Base-by-base conservation (phyloP, 192 early-diverging fungal genomes). In the Linnemannia schmuckeri region DNA sequence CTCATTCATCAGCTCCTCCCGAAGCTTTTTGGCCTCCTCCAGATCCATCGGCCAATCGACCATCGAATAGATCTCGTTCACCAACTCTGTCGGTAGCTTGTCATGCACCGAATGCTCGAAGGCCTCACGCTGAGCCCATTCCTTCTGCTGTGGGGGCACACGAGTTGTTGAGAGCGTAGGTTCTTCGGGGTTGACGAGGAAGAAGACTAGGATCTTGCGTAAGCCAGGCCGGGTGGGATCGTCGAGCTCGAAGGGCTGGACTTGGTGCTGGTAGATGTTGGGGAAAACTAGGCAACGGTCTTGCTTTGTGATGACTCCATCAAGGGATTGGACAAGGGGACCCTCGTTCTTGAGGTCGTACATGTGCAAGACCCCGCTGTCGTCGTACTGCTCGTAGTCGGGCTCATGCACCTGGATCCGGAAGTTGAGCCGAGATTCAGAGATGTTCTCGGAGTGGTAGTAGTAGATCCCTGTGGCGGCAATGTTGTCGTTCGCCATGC, bases 241-340 rank as follows among this genome's bases (percentile, higher is more conserved):
- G 3, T 71, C 83, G 33, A 96, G 89, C 73, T 88, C 78, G 77
- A 97, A 95, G 3, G 90, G 89, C 12, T 90, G 88, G 5, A 95
- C 92, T 37, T 89, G 76, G 85, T 97, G 95, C 88, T 96, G 95
- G 75, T 91, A 91, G 30, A 88, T 77, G 87, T 97, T 97, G 9
- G 95, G 94, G 77, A 96, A 97, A 33, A 90, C 93, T 35, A 96
- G 77, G 79, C 90, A 91, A n/a, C 94, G 93, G 17, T 93, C 93
- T 73, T 91, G 78, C 55, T 75, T 74, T 22, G 90, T 89, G n/a
- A 90, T 87, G 27, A 93, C 80, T 1, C 82, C 77, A 10, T 83
- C 94, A 80, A 87, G 76, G n/a, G 72, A 18, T 68, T 95, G 93
- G 0, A 82, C 80, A 9, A 88, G 38, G 6, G 77, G n/a, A 8